These are phyloP conservation scores for Fusarium abutilonis DNA, from an alignment of 2,329 filamentous ascomycete species.

Conservation along the genomic window DNA sequence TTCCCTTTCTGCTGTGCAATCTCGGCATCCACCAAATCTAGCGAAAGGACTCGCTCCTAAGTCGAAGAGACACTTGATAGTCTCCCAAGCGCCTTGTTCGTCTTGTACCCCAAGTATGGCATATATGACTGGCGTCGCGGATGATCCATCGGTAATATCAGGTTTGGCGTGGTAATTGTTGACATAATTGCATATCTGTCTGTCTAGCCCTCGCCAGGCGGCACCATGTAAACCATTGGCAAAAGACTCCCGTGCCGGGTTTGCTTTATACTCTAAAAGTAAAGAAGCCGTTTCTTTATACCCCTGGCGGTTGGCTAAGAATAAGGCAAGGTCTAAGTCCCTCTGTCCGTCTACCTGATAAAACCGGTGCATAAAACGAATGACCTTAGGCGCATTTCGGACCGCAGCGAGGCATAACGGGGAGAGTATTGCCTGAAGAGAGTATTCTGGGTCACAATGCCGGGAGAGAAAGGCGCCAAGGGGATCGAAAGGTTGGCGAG, in stretches of 20 bases:
- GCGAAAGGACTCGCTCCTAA: neutral
- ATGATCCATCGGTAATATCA: neutral
- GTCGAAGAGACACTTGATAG: neutral
- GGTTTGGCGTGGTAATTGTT: neutral
- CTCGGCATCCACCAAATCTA: neutral
- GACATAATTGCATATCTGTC: neutral
- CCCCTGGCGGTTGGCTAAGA: constrained; percentile 1
- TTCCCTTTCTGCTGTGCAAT: neutral
- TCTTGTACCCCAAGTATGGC: neutral
- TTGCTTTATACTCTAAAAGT: neutral
- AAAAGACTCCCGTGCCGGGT: neutral
- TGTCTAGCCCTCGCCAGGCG: neutral
- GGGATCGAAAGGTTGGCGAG: neutral
- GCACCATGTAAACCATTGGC: neutral
- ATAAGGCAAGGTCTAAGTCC: constrained; percentile 1
- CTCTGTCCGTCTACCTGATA: fast-evolving
- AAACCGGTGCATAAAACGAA: neutral
- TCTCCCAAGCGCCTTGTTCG: neutral
- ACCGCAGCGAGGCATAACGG: neutral
- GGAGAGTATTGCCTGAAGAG: neutral
- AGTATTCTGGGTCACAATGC: neutral
- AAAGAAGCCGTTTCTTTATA: neutral
- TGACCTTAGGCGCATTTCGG: neutral
- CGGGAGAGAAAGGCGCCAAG: neutral
- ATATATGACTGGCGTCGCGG: neutral